Percentiles rank a stretch among this genome's conserved stretches.
phyloP scores from a whole-genome alignment of 768 basidiomycete species.

The Omphalotus guepiniiformis region DNA sequence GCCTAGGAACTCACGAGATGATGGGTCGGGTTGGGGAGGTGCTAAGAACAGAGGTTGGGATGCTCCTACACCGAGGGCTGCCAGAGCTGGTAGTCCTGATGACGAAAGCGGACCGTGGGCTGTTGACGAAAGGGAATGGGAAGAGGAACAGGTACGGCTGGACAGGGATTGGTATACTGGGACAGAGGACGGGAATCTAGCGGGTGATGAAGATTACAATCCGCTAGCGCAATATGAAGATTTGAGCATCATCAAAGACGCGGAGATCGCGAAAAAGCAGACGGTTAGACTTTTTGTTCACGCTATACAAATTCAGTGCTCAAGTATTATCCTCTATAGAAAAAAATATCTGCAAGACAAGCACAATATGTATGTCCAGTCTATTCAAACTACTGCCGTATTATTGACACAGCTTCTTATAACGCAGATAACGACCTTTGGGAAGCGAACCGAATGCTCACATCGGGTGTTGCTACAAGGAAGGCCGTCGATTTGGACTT shows the following conservation, averaged over 20 bases:
- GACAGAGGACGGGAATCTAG: constrained; percentile 82
- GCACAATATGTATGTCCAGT: constrained; percentile 81
- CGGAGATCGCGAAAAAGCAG: constrained; percentile 73
- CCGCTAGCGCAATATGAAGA: constrained; percentile 94
- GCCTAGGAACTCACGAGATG: constrained; percentile 54
- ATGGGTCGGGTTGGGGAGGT: constrained; percentile 59
- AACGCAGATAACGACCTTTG: constrained; percentile 98
- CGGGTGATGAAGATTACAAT: constrained; percentile 90
- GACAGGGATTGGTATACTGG: constrained; percentile 97
- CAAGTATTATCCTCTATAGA: constrained; percentile 35
- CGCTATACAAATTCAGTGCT: constrained; percentile 11
- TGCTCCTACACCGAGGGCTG: constrained; percentile 74
- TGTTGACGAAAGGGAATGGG: constrained; percentile 88
- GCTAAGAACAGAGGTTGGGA: constrained; percentile 66
- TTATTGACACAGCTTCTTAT: constrained; percentile 34
- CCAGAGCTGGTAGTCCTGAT: constrained; percentile 66
- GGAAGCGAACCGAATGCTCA: constrained; percentile 98
- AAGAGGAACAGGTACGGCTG: constrained; percentile 88
- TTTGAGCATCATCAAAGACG: constrained; percentile 60
- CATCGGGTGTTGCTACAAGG: constrained; percentile 90
- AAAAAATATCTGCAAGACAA: constrained; percentile 89
- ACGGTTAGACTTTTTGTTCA: constrained; percentile 40
- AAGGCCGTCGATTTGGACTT: constrained; percentile 89
- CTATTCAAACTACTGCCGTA: not conserved
- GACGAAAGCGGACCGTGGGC: constrained; percentile 58